These are phyloP conservation scores for Linnemannia elongata DNA, from an alignment of 192 early-diverging fungal genomes.

Conservation along the genomic window DNA sequence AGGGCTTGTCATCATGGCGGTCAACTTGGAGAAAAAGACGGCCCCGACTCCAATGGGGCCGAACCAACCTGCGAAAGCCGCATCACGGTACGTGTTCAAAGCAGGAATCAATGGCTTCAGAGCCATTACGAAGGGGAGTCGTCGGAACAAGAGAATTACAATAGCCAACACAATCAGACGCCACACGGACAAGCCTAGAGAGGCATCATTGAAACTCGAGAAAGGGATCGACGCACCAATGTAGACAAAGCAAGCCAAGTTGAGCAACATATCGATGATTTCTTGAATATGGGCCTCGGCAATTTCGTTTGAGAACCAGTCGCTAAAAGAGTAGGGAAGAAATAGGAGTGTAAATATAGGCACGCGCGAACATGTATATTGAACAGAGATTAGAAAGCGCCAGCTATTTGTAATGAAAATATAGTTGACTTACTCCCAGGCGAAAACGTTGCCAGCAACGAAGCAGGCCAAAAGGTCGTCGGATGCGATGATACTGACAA, in stretches of 20 bases:
- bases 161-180: conserved; percentile 72
- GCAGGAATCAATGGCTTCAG: conserved; percentile 78
- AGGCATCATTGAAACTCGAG: conserved; percentile 68
- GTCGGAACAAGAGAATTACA: conserved; percentile 75
- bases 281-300: conserved; percentile 90
- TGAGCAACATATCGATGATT: conserved; percentile 89
- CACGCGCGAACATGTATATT: neutral
- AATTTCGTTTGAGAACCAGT: conserved; percentile 89
- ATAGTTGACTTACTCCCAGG: conserved; percentile 77
- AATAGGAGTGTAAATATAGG: neutral
- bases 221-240: conserved; percentile 87
- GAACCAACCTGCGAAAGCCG: conserved; percentile 91
- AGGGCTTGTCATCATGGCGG: conserved; percentile 22
- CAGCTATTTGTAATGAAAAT: neutral
- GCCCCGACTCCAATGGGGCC: conserved; percentile 87
- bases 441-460: conserved; percentile 82
- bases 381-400: neutral
- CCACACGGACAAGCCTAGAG: conserved; percentile 75
- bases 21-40: conserved; percentile 64
- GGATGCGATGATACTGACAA: conserved; percentile 79
- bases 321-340: conserved; percentile 39
- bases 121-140: conserved; percentile 78
- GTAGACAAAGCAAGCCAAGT: conserved; percentile 91
- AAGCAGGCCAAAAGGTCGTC: conserved; percentile 86
- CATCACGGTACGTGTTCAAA: conserved; percentile 78